These are phyloP conservation scores for Rubus idaeus DNA, from an alignment of 306 rosid genomes.

Conservation along the genomic window DNA sequence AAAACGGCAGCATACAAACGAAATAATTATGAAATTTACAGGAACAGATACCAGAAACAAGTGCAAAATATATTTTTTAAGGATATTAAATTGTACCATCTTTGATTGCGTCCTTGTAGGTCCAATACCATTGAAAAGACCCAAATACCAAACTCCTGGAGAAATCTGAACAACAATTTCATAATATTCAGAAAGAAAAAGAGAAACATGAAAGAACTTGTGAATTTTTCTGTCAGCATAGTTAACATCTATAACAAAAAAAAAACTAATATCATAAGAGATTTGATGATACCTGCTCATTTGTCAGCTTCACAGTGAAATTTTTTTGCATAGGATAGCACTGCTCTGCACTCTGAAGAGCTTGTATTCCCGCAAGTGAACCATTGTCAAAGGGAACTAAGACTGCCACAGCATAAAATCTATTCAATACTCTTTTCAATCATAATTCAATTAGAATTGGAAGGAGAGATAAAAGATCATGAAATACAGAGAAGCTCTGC, in stretches of 20 bases:
- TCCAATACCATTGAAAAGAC: slow-evolving; percentile 95
- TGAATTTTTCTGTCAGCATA: slow-evolving; percentile 11
- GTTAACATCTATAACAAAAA: not conserved
- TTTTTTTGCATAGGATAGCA: slow-evolving; percentile 85
- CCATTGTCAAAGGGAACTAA: slow-evolving; percentile 29
- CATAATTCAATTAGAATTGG: slow-evolving; percentile 10
- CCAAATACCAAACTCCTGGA: slow-evolving; percentile 94
- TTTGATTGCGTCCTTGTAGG: slow-evolving; percentile 80
- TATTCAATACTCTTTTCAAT: slow-evolving; percentile 5
- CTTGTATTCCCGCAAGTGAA: slow-evolving; percentile 52
- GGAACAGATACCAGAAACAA: slow-evolving; percentile 7
- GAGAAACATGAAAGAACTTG: slow-evolving; percentile 16
- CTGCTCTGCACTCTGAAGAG: slow-evolving; percentile 64
- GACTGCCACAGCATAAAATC: slow-evolving; percentile 25
- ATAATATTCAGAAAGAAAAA: slow-evolving; percentile 8
- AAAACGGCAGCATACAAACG: not conserved
- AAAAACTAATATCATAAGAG: not conserved
- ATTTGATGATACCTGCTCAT: slow-evolving; percentile 65
- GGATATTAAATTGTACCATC: slow-evolving; percentile 55
- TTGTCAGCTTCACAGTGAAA: slow-evolving; percentile 65
- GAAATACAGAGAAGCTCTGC: slow-evolving; percentile 9
- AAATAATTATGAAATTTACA: slow-evolving; percentile 2
- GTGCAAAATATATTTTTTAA: not conserved
- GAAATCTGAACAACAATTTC: slow-evolving; percentile 64
- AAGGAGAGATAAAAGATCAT: slow-evolving; percentile 3